These are phyloP conservation scores for Termitomyces sp. DNA, from an alignment of 768 basidiomycete species.

Conservation along the genomic window DNA sequence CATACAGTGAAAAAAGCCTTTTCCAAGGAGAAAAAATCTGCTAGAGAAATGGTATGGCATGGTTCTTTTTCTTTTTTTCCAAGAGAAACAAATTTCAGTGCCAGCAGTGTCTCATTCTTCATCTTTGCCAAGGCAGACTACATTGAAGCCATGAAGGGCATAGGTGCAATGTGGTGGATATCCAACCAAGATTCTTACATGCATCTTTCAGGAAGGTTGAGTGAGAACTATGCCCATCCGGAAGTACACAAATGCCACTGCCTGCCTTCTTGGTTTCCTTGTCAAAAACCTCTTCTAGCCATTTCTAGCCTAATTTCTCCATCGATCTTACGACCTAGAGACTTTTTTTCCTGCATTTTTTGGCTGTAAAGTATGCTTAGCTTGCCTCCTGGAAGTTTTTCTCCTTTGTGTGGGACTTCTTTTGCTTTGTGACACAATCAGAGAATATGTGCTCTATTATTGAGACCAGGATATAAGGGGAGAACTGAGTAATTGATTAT, in stretches of 20 bases:
- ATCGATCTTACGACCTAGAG: slow-evolving; percentile 25
- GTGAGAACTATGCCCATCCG: slow-evolving; percentile 44
- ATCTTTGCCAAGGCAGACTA: slow-evolving; percentile 38
- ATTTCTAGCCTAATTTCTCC: slow-evolving; percentile 19
- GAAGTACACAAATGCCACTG: slow-evolving; percentile 26
- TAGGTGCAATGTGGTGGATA: slow-evolving; percentile 41
- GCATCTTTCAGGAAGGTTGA: slow-evolving; percentile 31
- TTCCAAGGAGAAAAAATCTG: too few relatives aligned
- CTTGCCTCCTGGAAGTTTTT: slow-evolving; percentile 3
- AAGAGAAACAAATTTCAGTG: too few relatives aligned
- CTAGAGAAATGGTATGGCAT: too few relatives aligned
- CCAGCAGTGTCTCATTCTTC: slow-evolving; percentile 22
- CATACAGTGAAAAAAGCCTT: too few relatives aligned
- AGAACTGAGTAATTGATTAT: background rate
- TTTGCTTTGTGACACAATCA: slow-evolving; percentile 8
- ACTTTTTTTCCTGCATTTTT: slow-evolving; percentile 16
- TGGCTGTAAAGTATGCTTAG: background rate
- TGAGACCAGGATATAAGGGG: background rate
- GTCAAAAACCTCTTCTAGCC: slow-evolving; percentile 32
- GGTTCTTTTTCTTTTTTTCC: too few relatives aligned
- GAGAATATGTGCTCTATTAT: slow-evolving; percentile 6
- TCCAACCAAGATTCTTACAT: slow-evolving; percentile 24
- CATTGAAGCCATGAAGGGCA: slow-evolving; percentile 40
- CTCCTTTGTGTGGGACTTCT: background rate
- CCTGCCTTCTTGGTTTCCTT: slow-evolving; percentile 30